These are phyloP conservation scores for Penicillium sp. DNA, from an alignment of 2,329 filamentous ascomycete genomes.

Conservation along the genomic window DNA sequence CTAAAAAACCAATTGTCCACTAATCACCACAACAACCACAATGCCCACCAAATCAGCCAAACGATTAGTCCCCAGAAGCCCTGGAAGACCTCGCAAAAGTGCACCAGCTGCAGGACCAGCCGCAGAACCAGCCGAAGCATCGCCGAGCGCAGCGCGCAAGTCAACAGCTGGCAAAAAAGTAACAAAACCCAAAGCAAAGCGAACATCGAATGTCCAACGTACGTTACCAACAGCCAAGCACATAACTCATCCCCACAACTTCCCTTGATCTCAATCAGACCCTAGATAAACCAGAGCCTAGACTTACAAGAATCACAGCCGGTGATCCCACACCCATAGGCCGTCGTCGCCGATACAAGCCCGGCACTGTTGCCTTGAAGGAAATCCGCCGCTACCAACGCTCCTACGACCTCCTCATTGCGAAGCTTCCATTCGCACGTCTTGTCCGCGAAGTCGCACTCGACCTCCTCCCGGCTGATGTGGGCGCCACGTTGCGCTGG, in stretches of 20 bases:
- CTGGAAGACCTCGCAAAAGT: constrained; percentile 8
- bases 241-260: neutral
- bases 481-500: constrained; percentile 77
- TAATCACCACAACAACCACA: neutral
- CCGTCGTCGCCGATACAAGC: constrained; percentile 64
- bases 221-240: constrained; percentile 14
- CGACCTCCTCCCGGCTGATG: constrained; percentile 56
- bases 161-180: constrained; percentile 11
- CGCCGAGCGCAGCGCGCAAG: constrained; percentile 24
- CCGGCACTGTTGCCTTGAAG: constrained; percentile 81
- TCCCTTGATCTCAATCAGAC: neutral
- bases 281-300: neutral
- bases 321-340: constrained; percentile 70
- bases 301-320: constrained; percentile 48
- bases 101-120: neutral
- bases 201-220: constrained; percentile 41
- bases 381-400: constrained; percentile 92
- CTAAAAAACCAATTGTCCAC: neutral
- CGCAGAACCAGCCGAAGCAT: constrained; percentile 6
- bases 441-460: constrained; percentile 56
- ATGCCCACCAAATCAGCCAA: constrained; percentile 31
- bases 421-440: constrained; percentile 53
- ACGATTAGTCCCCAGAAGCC: constrained; percentile 15
- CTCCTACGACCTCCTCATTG: constrained; percentile 80
- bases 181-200: constrained; percentile 20